Conservation (phyloP, 1,284 basidiomycete genomes). For the Meira miltonrushii region DNA sequence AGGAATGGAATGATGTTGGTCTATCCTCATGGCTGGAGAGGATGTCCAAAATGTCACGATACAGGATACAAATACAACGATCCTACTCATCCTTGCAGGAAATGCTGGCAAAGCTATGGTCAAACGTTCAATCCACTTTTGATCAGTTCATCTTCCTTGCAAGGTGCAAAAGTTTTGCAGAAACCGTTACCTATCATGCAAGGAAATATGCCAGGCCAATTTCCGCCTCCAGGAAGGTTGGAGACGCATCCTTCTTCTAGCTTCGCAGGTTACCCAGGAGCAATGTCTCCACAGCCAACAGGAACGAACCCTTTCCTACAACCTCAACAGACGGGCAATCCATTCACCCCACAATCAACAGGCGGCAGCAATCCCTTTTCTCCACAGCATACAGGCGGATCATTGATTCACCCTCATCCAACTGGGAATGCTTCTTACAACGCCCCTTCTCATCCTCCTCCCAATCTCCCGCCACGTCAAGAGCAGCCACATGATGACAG, state of each 20-base stretch:
- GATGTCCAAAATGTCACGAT: constrained; percentile 9
- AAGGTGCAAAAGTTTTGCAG: constrained; percentile 8
- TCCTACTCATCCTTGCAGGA: constrained; percentile 8
- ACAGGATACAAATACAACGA: constrained; percentile 11
- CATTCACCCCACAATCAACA: not conserved
- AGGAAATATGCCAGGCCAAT: not conserved
- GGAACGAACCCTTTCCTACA: not conserved
- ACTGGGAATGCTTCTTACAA: not conserved
- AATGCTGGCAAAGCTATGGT: constrained; percentile 5
- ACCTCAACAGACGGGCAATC: not conserved
- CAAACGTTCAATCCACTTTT: constrained; percentile 3
- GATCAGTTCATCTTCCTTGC: not conserved
- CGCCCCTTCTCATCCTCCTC: not conserved
- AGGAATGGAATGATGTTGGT: constrained; percentile 1
- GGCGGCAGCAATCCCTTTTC: not conserved
- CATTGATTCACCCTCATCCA: not conserved
- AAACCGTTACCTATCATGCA: not conserved
- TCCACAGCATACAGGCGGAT: not conserved
- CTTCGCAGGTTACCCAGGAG: constrained; percentile 1
- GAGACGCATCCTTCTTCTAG: not conserved
- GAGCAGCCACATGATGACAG: not conserved
- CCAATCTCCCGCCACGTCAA: not conserved
- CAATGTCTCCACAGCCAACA: not conserved
- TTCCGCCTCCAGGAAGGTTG: not conserved
- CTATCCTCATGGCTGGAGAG: not conserved